Base-by-base conservation (phyloP, 169 alveolate species). In the Plasmodium ovale region DNA sequence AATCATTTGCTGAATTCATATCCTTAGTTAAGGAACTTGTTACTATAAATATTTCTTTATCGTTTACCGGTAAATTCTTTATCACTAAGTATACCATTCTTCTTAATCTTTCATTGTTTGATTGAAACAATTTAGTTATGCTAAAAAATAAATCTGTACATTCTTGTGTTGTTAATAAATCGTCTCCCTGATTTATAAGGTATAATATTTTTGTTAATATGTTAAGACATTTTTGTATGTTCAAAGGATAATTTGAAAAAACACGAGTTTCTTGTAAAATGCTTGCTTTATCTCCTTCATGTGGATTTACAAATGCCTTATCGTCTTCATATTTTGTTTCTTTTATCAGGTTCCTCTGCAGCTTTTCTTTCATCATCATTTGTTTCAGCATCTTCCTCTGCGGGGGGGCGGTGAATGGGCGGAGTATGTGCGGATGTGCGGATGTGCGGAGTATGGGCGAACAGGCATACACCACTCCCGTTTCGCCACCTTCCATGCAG, bases 21-120 rank as follows among this genome's bases (percentile, higher is more conserved):
- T 98, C 99, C 84, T 97, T 98, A 27, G 99, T 97, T 58, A 98
- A 93, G 14, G 99, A 97, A 58, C 98, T 95, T 49, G 99, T 98
- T 58, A 98, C 98, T 47, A 98, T 97, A 94, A 98, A 98, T 1
- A 95, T 97, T 79, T 96, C 98, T 51, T 97, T 92, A 35, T 97
- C 99, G 25, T 92, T 93, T 16, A 97, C 99, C 2, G 94, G 96
- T 27, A 98, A 90, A 37, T 95, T 96, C 92, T 97, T 98, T 85
- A 98, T 95, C 77, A 97, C 94, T 70, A 98, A 88, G 68, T 97
- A 97, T 29, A 97, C 95, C 93, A 98, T 93, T 33, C 99, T 94
- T 35, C 99, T 89, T 62, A 98, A 93, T 39, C 96, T 87, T 60
- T 95, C 97, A 73, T 97, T 94, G 35, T 93, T 92, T 1, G 98